Evolutionary conservation across 352 stramenopile species (phyloP).

Genomic region (Pythium volutum): DNA sequence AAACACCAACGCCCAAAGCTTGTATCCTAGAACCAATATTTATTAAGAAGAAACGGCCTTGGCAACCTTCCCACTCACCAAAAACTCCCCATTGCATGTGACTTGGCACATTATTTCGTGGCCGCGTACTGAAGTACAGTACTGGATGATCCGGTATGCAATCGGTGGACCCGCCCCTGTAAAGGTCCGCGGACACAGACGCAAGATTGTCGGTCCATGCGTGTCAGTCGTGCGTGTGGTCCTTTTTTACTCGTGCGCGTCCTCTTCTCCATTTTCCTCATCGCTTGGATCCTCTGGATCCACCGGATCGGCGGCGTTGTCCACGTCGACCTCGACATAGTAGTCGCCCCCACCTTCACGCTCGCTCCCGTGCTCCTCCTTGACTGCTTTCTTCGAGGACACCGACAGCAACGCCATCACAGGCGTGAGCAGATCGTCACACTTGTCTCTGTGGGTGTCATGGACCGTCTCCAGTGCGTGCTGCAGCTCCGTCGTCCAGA

Average conservation of each 20-base stretch:
- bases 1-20: background rate
- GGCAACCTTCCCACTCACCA: too few relatives aligned
- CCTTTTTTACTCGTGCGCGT: too few relatives aligned
- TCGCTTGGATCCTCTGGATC: slow-evolving; percentile 12
- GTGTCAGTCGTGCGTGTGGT: background rate
- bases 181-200: too few relatives aligned
- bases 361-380: background rate
- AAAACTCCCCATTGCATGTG: too few relatives aligned
- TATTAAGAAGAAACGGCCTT: background rate
- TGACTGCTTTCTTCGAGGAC: background rate
- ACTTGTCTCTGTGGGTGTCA: slow-evolving; percentile 40
- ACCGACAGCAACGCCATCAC: slow-evolving; percentile 24
- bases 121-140: too few relatives aligned
- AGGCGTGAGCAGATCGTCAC: slow-evolving; percentile 44
- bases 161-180: too few relatives aligned
- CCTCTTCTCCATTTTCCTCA: too few relatives aligned
- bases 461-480: slow-evolving; percentile 35
- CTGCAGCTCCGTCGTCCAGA: slow-evolving; percentile 43
- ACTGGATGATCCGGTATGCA: too few relatives aligned
- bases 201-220: too few relatives aligned
- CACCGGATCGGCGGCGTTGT: background rate
- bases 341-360: background rate
- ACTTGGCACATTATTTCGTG: too few relatives aligned
- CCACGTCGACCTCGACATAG: background rate
- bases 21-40: slow-evolving; percentile 20